A percentile compares a stretch with the other conserved stretches of the same genome.
Evolutionary conservation across 2,329 filamentous ascomycete genomes (phyloP).

Genomic region (Xylaria sp.): DNA sequence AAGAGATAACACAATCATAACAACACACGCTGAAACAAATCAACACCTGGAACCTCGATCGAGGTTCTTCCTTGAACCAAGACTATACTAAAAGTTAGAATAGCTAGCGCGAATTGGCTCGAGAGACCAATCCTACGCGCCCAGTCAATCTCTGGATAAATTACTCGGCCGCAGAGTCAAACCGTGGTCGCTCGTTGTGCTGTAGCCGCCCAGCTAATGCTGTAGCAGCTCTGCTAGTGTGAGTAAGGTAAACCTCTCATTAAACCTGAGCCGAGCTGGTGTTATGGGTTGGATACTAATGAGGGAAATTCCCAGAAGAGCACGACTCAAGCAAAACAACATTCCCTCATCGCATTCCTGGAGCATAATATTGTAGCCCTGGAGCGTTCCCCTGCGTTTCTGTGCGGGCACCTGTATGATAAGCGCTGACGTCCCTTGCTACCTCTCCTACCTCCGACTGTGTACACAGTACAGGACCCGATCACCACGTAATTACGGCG

Average conservation of each 20-base stretch:
- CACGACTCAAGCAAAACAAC: neutral
- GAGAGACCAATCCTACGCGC: neutral
- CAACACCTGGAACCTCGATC: conserved; percentile 15
- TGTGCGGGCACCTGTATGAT: conserved; percentile 11
- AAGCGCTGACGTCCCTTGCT: conserved; percentile 33
- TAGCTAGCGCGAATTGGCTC: neutral
- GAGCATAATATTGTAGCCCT: neutral
- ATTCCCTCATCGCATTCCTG: too few species aligned
- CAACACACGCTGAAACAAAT: conserved; percentile 16
- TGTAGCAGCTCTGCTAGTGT: neutral
- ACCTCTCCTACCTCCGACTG: conserved; percentile 24
- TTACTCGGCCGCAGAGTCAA: neutral
- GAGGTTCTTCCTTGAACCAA: conserved; percentile 11
- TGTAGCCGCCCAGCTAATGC: neutral
- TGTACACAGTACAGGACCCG: conserved; percentile 1
- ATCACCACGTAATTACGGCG: conserved; percentile 32
- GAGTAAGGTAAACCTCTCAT: neutral
- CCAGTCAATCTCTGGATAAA: neutral
- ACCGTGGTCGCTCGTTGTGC: neutral
- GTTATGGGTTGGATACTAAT: neutral
- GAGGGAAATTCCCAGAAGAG: neutral
- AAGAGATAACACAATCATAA: too few species aligned
- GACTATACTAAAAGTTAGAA: conserved; percentile 10
- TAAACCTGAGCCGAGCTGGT: neutral
- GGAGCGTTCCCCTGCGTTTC: conserved; percentile 15